Percentiles rank a stretch among this genome's conserved stretches.
These are phyloP conservation scores for Agrocybe praecox DNA, from an alignment of 768 basidiomycete species.

Conservation along the genomic window DNA sequence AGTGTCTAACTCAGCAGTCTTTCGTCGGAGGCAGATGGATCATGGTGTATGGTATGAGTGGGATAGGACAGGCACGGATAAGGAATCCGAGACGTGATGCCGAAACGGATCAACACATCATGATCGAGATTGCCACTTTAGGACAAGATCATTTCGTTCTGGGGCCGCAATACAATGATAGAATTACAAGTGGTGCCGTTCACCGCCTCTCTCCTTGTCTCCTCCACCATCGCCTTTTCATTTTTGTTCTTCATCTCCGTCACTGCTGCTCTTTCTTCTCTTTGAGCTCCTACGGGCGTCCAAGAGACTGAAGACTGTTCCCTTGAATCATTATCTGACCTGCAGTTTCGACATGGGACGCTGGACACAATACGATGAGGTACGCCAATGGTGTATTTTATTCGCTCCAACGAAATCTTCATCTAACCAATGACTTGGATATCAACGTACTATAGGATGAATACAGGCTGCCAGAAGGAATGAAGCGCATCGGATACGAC, in stretches of 20 bases:
- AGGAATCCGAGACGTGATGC: not conserved
- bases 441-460: slow-evolving; percentile 45
- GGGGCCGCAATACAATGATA: not conserved
- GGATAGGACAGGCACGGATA: too few relatives aligned
- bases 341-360: slow-evolving; percentile 19
- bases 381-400: slow-evolving; percentile 17
- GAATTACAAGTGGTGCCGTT: not conserved
- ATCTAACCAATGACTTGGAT: too few relatives aligned
- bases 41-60: too few relatives aligned
- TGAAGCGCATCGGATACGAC: slow-evolving; percentile 78
- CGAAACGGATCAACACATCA: not conserved
- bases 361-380: slow-evolving; percentile 51
- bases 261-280: not conserved
- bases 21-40: too few relatives aligned
- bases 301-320: too few relatives aligned
- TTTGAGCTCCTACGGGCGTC: not conserved
- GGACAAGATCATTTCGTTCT: not conserved
- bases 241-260: not conserved
- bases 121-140: not conserved
- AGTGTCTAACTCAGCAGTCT: too few relatives aligned
- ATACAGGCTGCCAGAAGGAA: slow-evolving; percentile 54
- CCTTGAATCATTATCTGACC: too few relatives aligned
- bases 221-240: not conserved
- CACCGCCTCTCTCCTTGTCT: not conserved
- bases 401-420: not conserved